These are phyloP conservation scores for Claviceps quebecensis DNA, from an alignment of 2,329 filamentous ascomycete genomes.

Conservation along the genomic window DNA sequence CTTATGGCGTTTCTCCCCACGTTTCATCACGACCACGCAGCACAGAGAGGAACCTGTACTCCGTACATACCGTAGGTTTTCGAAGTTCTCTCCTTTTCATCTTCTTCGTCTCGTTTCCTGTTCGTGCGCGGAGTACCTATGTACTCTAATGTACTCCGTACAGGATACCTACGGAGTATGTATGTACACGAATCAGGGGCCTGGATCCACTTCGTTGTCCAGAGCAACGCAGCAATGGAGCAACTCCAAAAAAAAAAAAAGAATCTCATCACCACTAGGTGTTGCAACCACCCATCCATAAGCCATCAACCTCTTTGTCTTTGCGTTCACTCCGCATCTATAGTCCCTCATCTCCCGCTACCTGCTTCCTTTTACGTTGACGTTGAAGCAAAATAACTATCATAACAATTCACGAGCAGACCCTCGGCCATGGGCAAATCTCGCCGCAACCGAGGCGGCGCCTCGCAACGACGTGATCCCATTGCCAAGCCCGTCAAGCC, in stretches of 20 bases:
- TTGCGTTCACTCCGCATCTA: no score
- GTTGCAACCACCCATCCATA: no score
- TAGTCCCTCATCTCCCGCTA: no score
- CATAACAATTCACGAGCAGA: not conserved
- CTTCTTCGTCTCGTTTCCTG: not conserved
- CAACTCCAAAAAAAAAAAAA: not conserved
- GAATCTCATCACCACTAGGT: not conserved
- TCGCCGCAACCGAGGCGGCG: conserved; percentile 36
- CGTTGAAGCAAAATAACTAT: not conserved
- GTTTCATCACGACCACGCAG: no score
- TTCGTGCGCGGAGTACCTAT: not conserved
- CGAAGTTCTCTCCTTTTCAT: not conserved
- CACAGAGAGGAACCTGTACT: no score
- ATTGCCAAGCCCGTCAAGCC: conserved; percentile 44
- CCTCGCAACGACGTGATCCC: conserved; percentile 37
- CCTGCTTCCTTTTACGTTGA: no score
- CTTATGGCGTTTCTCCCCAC: no score
- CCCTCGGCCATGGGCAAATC: conserved; percentile 41
- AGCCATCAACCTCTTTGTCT: no score
- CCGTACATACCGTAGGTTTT: no score
- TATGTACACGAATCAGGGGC: no score
- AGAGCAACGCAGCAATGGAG: not conserved
- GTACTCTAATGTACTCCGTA: no score
- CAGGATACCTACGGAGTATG: no score
- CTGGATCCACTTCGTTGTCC: not conserved